Evolutionary conservation across 192 early-diverging fungal species (phyloP).

Genomic region (Coemansia sp.): DNA sequence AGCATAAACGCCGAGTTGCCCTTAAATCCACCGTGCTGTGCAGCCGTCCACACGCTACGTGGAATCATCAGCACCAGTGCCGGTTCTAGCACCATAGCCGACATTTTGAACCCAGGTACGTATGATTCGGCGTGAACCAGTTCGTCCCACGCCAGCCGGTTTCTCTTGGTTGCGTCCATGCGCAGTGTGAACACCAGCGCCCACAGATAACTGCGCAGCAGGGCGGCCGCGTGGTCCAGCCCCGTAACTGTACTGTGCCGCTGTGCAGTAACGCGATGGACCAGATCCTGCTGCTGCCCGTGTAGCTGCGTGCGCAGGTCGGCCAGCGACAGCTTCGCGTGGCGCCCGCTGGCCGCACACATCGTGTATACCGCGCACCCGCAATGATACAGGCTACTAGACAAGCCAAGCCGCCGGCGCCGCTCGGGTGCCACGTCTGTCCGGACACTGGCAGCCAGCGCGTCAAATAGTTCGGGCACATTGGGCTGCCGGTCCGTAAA

Average conservation of each 20-base stretch:
- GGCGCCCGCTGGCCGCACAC: background rate
- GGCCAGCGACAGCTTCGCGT: background rate
- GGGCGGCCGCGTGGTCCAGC: background rate
- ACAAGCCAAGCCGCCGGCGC: background rate
- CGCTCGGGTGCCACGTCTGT: background rate
- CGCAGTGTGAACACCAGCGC: constrained; percentile 1
- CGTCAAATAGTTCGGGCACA: background rate
- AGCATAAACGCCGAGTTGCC: constrained; percentile 31
- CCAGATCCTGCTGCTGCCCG: constrained; percentile 3
- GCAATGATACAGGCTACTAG: constrained; percentile 14
- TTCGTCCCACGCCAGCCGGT: constrained; percentile 1
- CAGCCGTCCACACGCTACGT: constrained; percentile 4
- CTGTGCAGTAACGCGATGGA: background rate
- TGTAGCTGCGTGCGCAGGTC: constrained; percentile 14
- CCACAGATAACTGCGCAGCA: constrained; percentile 34
- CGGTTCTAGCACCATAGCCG: constrained; percentile 28
- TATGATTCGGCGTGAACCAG: constrained; percentile 3
- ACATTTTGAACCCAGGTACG: constrained; percentile 14
- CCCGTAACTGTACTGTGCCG: background rate
- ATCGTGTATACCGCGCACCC: constrained; percentile 22
- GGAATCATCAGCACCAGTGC: constrained; percentile 22
- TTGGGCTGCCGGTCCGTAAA: background rate
- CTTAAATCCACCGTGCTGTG: constrained; percentile 16
- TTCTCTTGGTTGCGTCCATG: background rate
- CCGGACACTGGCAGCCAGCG: background rate